Evolutionary conservation across 202 grass and related monocot species (phyloP), one percentile per base, ranked within the genome.

Genomic region (Panicum hallii): DNA sequence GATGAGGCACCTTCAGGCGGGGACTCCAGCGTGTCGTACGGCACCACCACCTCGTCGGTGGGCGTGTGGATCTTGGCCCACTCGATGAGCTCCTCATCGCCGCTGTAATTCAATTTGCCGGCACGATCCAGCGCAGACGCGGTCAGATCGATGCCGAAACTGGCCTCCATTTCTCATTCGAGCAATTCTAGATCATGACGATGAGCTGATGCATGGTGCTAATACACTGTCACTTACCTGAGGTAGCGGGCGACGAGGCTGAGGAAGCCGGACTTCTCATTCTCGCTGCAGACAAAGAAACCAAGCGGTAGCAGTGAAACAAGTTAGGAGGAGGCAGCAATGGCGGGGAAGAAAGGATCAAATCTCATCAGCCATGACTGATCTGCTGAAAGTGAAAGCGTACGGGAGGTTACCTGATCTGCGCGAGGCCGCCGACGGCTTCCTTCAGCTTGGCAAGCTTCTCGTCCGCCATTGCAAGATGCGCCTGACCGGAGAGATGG

Each of bases 51-150:
- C 58, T 99, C 86, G 72, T 99, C 96, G 49, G 93, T 92, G 38
- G 96, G 96, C 9, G 96, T 95, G 70, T 87, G 91, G 82, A 99
- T 99, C 90, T 95, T 99, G 52, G 78, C 79, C 96, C 96, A 99
- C 15, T 99, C 93, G 28, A 95, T 94, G 65, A 87, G 91, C 79
- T 95, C 91, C 57, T 89, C 96, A 1, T 93, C 86, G 53, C 90
- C 91, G 72, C 95, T 98, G 4, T 13, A 49, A 7, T 30, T 44
- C 6, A 23, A 10, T 36, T 52, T 64, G 3, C 0, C 7, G 14
- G 12, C 50, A 70, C 2, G 50, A 57, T 75, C 11, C 7, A 52
- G 36, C 10, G 46, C 72, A 63, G 3, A 54, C 61, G 11, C 19
- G 46, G 26, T 69, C 74, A 84, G 80, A 74, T 40, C 86, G 53